A percentile compares a stretch with the other conserved stretches of the same genome.
These are phyloP conservation scores for Sphaerulina musiva DNA, from an alignment of 2,329 filamentous ascomycete genomes.

Conservation along the genomic window DNA sequence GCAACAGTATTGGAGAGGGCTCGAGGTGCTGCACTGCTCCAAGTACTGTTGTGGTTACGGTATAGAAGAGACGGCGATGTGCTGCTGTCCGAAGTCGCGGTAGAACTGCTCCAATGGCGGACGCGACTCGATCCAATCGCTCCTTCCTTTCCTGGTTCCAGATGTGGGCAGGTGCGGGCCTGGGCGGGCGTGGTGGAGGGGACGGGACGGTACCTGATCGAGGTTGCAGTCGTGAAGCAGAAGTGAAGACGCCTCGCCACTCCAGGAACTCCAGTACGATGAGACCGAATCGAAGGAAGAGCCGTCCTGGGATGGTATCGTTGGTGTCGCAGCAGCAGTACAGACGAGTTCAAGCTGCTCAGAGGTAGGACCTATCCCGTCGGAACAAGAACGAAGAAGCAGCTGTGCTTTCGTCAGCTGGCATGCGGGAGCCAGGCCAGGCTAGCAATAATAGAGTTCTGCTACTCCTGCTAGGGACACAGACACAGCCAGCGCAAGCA, in stretches of 20 bases:
- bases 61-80: neutral
- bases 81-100: neutral
- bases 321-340: neutral
- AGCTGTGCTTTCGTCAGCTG: conserved; percentile 22
- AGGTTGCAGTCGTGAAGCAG: neutral
- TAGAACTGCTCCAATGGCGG: neutral
- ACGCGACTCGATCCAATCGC: neutral
- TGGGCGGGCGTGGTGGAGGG: neutral
- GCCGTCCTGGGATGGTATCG: neutral
- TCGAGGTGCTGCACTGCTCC: neutral
- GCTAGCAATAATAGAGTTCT: conserved; percentile 24
- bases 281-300: neutral
- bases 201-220: neutral
- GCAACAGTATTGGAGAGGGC: neutral
- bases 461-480: conserved; percentile 11
- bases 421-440: conserved; percentile 11
- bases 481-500: conserved; percentile 15
- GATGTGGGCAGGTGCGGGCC: neutral
- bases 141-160: neutral
- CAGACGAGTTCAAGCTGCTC: neutral
- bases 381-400: conserved; percentile 10
- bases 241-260: neutral
- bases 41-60: neutral
- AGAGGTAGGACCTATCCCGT: neutral
- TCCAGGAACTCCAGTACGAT: neutral